phyloP scores from a whole-genome alignment of 2,329 filamentous ascomycete genomes.

The Nemania abortiva region DNA sequence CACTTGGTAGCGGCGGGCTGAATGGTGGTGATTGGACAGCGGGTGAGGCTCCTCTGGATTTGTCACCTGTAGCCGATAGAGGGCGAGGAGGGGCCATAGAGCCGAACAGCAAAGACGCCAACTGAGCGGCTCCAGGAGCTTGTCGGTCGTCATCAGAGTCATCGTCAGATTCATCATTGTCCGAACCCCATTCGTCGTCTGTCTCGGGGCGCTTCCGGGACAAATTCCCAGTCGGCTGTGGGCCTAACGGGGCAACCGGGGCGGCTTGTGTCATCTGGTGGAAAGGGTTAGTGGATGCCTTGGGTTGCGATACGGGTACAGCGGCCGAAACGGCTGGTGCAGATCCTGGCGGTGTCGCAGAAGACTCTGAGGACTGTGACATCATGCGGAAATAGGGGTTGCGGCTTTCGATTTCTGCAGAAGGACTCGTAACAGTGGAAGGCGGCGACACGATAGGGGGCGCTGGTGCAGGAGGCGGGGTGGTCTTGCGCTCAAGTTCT shows the following conservation, averaged over 20 bases:
- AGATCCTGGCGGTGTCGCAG: slow-evolving; percentile 57
- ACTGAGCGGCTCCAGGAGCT: slow-evolving; percentile 86
- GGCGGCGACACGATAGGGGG: slow-evolving; percentile 63
- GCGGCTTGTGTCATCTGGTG: slow-evolving; percentile 79
- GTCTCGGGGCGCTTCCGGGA: slow-evolving; percentile 66
- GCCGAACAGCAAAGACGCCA: slow-evolving; percentile 94
- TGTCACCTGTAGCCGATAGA: slow-evolving; percentile 83
- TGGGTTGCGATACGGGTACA: slow-evolving; percentile 58
- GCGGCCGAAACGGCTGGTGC: slow-evolving; percentile 59
- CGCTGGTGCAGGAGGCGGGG: slow-evolving; percentile 63
- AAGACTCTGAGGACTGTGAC: slow-evolving; percentile 72
- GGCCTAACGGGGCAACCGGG: slow-evolving; percentile 54
- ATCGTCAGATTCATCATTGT: slow-evolving; percentile 72
- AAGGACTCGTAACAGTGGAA: slow-evolving; percentile 64
- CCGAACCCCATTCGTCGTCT: slow-evolving; percentile 87
- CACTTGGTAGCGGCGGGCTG: slow-evolving; percentile 51
- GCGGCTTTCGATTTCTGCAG: slow-evolving; percentile 80
- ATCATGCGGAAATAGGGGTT: slow-evolving; percentile 96
- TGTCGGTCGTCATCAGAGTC: slow-evolving; percentile 83
- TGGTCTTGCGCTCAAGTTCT: slow-evolving; percentile 65
- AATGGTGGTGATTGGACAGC: slow-evolving; percentile 55
- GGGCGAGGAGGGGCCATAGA: slow-evolving; percentile 96
- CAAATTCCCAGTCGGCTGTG: slow-evolving; percentile 63
- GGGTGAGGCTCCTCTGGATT: slow-evolving; percentile 60
- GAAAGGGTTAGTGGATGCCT: slow-evolving; percentile 94